These are phyloP conservation scores for Kwoniella mangroviensis DNA, from an alignment of 768 basidiomycete species.

Conservation along the genomic window DNA sequence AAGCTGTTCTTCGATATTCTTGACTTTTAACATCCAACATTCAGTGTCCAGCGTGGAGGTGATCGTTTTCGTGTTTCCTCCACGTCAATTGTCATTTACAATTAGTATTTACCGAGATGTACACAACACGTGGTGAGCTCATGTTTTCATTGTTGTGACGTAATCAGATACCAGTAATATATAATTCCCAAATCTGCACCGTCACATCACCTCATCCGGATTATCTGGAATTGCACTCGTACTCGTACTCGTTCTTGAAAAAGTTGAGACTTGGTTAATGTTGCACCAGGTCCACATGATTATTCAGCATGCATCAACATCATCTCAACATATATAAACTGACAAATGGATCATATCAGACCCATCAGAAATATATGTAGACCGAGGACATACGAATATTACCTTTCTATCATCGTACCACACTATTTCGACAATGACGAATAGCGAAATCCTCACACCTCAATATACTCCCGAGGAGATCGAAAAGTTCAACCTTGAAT, in stretches of 20 bases:
- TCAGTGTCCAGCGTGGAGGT: background rate
- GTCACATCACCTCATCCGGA: conserved; percentile 2
- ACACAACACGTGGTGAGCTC: background rate
- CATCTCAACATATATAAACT: background rate
- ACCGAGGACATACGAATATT: no score
- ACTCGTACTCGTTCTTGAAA: background rate
- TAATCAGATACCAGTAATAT: no score
- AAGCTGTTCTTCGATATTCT: background rate
- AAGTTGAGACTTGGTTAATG: background rate
- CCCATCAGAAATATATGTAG: no score
- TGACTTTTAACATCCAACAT: background rate
- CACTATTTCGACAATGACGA: background rate
- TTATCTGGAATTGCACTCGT: background rate
- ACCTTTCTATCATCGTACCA: no score
- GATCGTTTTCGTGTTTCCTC: background rate
- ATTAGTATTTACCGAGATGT: background rate
- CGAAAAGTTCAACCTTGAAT: conserved; percentile 71
- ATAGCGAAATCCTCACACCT: conserved; percentile 38
- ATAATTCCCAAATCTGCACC: conserved; percentile 8
- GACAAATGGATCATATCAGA: no score
- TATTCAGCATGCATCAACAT: background rate
- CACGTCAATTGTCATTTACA: no score
- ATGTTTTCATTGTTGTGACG: no score
- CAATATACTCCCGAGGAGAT: conserved; percentile 62
- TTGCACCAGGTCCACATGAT: background rate